Percentiles rank a stretch among this genome's conserved stretches.
These are phyloP conservation scores for Colletotrichum orbiculare DNA, from an alignment of 2,329 filamentous ascomycete genomes.

Conservation along the genomic window DNA sequence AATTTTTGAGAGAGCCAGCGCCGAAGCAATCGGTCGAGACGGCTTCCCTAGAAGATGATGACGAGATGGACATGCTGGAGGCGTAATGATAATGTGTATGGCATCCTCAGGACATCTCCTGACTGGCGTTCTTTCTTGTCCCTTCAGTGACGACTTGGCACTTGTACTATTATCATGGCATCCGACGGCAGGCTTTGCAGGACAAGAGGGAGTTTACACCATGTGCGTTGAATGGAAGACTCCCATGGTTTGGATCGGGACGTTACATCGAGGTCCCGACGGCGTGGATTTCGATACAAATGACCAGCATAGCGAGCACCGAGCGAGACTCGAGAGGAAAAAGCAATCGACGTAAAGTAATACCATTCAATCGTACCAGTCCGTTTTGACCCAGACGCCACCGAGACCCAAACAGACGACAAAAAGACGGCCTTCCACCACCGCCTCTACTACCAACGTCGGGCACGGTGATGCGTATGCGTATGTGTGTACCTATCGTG, in stretches of 20 bases:
- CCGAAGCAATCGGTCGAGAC: conserved; percentile 38
- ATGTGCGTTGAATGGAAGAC: too few species aligned
- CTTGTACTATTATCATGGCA: too few species aligned
- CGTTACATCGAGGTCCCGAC: too few species aligned
- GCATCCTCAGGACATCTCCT: too few species aligned
- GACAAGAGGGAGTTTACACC: too few species aligned
- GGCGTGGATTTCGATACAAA: neutral
- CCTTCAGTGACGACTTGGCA: too few species aligned
- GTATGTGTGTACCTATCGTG: neutral
- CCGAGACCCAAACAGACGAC: conserved; percentile 9
- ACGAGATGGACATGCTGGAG: conserved; percentile 64
- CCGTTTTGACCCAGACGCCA: conserved; percentile 23
- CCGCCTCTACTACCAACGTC: neutral
- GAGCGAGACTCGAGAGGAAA: neutral
- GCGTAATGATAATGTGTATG: conserved; percentile 30
- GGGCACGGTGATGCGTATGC: neutral
- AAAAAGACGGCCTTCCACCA: conserved; percentile 7
- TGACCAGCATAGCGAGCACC: neutral
- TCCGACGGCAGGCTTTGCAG: too few species aligned
- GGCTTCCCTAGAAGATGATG: conserved; percentile 53
- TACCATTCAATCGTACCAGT: conserved; percentile 25
- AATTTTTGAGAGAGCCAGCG: conserved; percentile 67
- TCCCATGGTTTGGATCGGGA: too few species aligned
- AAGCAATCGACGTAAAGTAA: conserved; percentile 25
- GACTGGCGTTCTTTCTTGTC: too few species aligned